phyloP scores from a whole-genome alignment of 2,329 filamentous ascomycete species.

The Gliomastix tumulicola region DNA sequence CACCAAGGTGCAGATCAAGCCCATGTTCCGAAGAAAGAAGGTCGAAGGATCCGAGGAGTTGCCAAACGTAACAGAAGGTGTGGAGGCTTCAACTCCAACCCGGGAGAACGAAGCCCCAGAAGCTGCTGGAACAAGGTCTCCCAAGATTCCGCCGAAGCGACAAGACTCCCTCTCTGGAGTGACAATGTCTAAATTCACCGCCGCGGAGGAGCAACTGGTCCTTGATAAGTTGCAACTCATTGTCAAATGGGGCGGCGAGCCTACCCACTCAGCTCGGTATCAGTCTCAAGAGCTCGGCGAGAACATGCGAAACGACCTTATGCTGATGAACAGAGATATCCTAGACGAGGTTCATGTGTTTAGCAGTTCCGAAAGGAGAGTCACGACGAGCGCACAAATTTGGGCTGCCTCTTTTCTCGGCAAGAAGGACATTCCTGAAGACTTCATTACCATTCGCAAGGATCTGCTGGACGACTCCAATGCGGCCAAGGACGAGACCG shows the following conservation, averaged over 20 bases:
- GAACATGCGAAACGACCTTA: slow-evolving; percentile 91
- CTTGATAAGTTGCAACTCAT: slow-evolving; percentile 95
- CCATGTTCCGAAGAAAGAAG: slow-evolving; percentile 92
- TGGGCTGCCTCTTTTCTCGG: slow-evolving; percentile 87
- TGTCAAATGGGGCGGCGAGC: slow-evolving; percentile 98
- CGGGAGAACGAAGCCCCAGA: slow-evolving; percentile 9
- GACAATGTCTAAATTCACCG: slow-evolving; percentile 89
- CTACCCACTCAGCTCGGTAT: slow-evolving; percentile 93
- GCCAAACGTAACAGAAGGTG: slow-evolving; percentile 17
- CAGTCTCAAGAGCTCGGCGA: slow-evolving; percentile 92
- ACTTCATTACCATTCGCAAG: slow-evolving; percentile 87
- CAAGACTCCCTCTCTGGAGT: slow-evolving; percentile 85
- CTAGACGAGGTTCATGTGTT: slow-evolving; percentile 91
- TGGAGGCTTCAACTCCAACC: slow-evolving; percentile 11
- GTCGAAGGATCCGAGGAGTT: slow-evolving; percentile 37
- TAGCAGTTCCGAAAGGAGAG: slow-evolving; percentile 89
- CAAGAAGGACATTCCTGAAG: slow-evolving; percentile 74
- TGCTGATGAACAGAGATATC: slow-evolving; percentile 86
- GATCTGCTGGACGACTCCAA: slow-evolving; percentile 96
- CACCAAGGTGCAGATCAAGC: slow-evolving; percentile 98
- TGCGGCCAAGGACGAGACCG: slow-evolving; percentile 97
- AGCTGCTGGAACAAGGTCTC: no score
- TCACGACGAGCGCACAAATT: slow-evolving; percentile 94
- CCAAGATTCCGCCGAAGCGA: slow-evolving; percentile 41
- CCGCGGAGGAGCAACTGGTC: slow-evolving; percentile 85